phyloP scores from a whole-genome alignment of 2,329 filamentous ascomycete genomes.

The Fonsecaea erecta region DNA sequence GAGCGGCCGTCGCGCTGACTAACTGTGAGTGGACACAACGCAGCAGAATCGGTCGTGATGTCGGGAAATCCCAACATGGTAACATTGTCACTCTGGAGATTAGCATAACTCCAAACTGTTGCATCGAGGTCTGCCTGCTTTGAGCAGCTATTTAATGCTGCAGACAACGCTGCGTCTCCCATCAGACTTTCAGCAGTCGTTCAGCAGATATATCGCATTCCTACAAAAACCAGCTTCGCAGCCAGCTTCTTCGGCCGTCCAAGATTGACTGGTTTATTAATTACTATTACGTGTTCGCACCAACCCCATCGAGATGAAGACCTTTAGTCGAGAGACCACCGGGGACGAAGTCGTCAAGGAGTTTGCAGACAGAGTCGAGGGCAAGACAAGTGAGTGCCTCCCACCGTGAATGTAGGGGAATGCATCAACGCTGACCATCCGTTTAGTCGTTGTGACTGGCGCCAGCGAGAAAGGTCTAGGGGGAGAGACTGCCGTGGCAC shows the following conservation, averaged over 20 bases:
- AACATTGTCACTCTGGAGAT: constrained; percentile 3
- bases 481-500: constrained; percentile 39
- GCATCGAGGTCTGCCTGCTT: not conserved
- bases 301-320: constrained; percentile 31
- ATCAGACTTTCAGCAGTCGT: not conserved
- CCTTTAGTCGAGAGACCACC: constrained; percentile 40
- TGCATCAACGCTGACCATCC: not conserved
- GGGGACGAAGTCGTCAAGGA: constrained; percentile 41
- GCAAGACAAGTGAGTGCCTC: constrained; percentile 40
- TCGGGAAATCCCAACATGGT: too few relatives aligned
- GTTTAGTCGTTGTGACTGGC: constrained; percentile 40
- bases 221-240: not conserved
- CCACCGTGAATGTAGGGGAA: not conserved
- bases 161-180: not conserved
- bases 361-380: constrained; percentile 40
- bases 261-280: not conserved
- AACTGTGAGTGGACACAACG: not conserved
- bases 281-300: not conserved
- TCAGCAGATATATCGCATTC: not conserved
- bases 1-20: not conserved
- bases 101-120: not conserved
- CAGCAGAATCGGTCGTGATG: not conserved
- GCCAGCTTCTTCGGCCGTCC: not conserved
- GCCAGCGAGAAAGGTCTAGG: constrained; percentile 38
- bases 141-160: not conserved